Conservation (phyloP, 2,329 filamentous ascomycete genomes). For the Exserohilum turcica region DNA sequence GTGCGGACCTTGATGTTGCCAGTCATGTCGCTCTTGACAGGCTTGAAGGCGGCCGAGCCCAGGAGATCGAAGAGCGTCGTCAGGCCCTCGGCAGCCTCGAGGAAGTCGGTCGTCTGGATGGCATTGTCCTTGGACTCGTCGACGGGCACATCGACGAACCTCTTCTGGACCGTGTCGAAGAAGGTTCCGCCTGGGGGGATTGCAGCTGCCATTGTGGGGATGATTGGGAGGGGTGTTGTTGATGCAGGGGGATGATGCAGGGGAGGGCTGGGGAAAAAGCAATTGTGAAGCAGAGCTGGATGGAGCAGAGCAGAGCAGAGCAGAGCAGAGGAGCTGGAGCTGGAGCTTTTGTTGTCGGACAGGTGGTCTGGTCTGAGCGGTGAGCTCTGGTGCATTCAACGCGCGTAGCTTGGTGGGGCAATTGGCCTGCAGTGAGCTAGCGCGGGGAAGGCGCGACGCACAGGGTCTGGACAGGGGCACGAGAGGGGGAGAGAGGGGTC, state of each 20-base stretch:
- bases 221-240: not conserved
- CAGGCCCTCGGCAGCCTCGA: constrained; percentile 86
- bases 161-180: constrained; percentile 82
- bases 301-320: not conserved
- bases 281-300: not conserved
- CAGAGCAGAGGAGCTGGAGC: not conserved
- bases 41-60: constrained; percentile 76
- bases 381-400: constrained; percentile 19
- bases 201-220: constrained; percentile 35
- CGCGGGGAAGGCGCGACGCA: constrained; percentile 26
- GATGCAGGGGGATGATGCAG: not conserved
- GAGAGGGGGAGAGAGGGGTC: not conserved
- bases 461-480: constrained; percentile 20
- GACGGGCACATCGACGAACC: constrained; percentile 82
- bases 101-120: constrained; percentile 82
- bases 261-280: not conserved
- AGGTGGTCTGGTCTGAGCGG: constrained; percentile 21
- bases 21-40: constrained; percentile 88
- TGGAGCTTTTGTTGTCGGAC: constrained; percentile 8
- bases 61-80: constrained; percentile 78
- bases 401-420: constrained; percentile 21
- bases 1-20: constrained; percentile 82
- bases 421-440: constrained; percentile 17
- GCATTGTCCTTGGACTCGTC: constrained; percentile 74
- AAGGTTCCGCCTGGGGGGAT: constrained; percentile 71